Evolutionary conservation across 805 yeast genomes (phyloP), one percentile per base, ranked within the genome.

Genomic region (Kazachstania taianensis): DNA sequence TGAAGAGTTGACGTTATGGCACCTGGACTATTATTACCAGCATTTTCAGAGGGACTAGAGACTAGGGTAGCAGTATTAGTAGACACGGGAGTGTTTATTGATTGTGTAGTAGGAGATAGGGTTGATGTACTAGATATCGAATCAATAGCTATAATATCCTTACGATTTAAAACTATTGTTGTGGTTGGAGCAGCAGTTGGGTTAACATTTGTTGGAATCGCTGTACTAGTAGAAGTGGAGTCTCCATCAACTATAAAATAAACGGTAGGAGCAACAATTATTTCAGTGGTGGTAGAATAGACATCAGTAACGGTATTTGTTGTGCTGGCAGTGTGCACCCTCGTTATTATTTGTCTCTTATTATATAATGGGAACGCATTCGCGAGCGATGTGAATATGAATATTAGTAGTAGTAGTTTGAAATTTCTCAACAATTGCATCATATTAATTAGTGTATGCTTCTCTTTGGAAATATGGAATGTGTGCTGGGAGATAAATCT

Each of bases 241-340:
- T 59, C 56, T 39, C 62, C 59, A 36, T 62, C 54, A 20, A 65
- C 53, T 20, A 63, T 45, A 29, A 55, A 53, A 41, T 63, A 57
- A 13, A 64, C 68, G 10, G 67, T 59, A 40, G 69, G 67, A 10
- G 69, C 68, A 28, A 63, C 52, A 19, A 52, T 54, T 8, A 60
- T 45, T 40, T 61, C 53, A 2, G 67, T 63, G 7, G 59, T 50
- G 5, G 69, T 64, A 18, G 70, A 57, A 44, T 63, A 64, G 19
- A 62, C 53, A 36, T 59, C 60, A 3, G 67, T 62, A 15, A 59
- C 58, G 4, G 75, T 71, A 25, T 53, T 45, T 5, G 72, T 71
- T 3, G 78, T 66, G 7, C 55, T 61, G 13, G 81, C 80, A 14
- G 79, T 73, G 48, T 72, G 76, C 26, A 58, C 56, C 50, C 78